Percentiles rank a stretch among this genome's conserved stretches.
phyloP scores from a whole-genome alignment of 352 stramenopile genomes.

The Pythium guiyangense region DNA sequence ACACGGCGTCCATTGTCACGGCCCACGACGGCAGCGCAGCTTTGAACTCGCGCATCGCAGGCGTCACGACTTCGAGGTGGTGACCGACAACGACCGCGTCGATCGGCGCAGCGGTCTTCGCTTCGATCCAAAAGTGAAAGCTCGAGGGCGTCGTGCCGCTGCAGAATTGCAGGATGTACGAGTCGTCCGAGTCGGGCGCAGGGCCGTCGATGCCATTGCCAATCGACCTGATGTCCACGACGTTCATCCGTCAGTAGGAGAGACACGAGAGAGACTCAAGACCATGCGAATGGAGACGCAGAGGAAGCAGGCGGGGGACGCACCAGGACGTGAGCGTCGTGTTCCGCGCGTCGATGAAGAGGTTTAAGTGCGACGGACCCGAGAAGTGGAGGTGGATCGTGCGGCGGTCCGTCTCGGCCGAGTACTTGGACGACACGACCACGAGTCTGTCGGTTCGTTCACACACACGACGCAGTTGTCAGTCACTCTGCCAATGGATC shows the following conservation, averaged over 20 bases:
- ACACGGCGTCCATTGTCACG: constrained; percentile 35
- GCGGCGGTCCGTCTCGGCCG: constrained; percentile 38
- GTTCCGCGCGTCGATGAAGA: constrained; percentile 74
- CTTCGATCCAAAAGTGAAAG: constrained; percentile 82
- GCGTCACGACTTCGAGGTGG: constrained; percentile 47
- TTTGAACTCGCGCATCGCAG: constrained; percentile 40
- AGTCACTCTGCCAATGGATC: background rate
- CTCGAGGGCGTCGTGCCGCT: constrained; percentile 44
- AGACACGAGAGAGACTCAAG: background rate
- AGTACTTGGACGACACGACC: constrained; percentile 60
- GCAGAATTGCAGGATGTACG: constrained; percentile 75
- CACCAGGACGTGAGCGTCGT: constrained; percentile 68
- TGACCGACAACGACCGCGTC: constrained; percentile 65
- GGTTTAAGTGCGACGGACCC: constrained; percentile 59
- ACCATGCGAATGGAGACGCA: background rate
- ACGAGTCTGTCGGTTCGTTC: constrained; percentile 25
- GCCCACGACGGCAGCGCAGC: constrained; percentile 46
- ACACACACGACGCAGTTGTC: background rate
- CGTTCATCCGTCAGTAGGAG: background rate
- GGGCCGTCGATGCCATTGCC: constrained; percentile 58
- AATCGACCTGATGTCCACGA: constrained; percentile 40
- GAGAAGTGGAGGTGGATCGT: constrained; percentile 65
- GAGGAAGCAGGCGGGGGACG: constrained; percentile 1
- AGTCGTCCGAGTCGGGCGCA: constrained; percentile 47
- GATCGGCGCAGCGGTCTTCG: constrained; percentile 36